A percentile compares a stretch with the other conserved stretches of the same genome.
Conservation (phyloP, 768 basidiomycete genomes). For the Fomitopsis serialis region DNA sequence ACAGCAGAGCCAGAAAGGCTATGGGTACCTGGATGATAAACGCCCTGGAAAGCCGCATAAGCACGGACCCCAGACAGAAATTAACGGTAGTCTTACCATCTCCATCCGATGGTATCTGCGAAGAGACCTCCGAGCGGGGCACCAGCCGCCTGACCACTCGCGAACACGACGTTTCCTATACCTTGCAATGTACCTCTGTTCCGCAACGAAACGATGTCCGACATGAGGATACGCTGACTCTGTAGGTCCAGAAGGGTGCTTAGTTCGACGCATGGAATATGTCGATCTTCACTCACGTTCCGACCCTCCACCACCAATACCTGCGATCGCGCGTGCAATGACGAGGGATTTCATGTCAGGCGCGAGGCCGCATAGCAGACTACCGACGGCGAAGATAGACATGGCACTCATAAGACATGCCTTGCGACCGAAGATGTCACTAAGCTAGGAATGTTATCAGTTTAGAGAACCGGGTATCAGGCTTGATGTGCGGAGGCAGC, state of each 20-base stretch:
- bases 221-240: conserved; percentile 62
- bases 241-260: conserved; percentile 14
- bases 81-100: conserved; percentile 40
- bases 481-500: too few species aligned
- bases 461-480: neutral
- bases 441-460: conserved; percentile 17
- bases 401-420: conserved; percentile 52
- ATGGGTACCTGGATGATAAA: conserved; percentile 60
- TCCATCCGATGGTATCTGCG: conserved; percentile 61
- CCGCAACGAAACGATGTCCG: conserved; percentile 58
- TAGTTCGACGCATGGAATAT: neutral
- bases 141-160: conserved; percentile 51
- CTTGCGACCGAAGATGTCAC: conserved; percentile 64
- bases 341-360: conserved; percentile 51
- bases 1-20: conserved; percentile 44
- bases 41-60: conserved; percentile 31
- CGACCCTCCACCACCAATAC: conserved; percentile 62
- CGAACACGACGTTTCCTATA: conserved; percentile 54
- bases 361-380: conserved; percentile 47
- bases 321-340: conserved; percentile 46
- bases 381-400: conserved; percentile 47
- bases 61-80: neutral
- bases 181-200: conserved; percentile 71
- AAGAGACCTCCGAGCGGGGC: conserved; percentile 62
- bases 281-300: conserved; percentile 42